These are phyloP conservation scores for Erodium moschatum DNA, from an alignment of 441 rosid species.

Conservation along the genomic window DNA sequence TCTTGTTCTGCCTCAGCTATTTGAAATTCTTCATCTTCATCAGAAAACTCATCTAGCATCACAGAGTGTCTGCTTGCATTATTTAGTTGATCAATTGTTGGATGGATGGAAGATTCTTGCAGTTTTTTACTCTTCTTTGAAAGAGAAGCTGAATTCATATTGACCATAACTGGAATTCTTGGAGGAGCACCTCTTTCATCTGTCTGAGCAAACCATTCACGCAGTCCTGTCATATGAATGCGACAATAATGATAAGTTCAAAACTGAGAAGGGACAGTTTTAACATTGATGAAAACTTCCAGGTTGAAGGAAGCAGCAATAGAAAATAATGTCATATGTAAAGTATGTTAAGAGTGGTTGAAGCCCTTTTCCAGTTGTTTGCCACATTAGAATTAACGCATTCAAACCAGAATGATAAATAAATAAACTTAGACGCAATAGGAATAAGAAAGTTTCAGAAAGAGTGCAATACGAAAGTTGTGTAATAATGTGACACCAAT, in stretches of 20 bases:
- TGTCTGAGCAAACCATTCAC: slow-evolving; percentile 92
- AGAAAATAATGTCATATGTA: neutral
- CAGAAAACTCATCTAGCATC: slow-evolving; percentile 81
- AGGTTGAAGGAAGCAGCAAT: neutral
- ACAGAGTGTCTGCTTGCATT: slow-evolving; percentile 59
- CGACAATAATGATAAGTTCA: neutral
- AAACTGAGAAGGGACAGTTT: slow-evolving; percentile 8
- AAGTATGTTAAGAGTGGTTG: neutral
- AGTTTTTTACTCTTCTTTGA: slow-evolving; percentile 34
- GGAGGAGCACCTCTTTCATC: slow-evolving; percentile 92
- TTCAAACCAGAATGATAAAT: neutral
- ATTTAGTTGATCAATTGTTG: slow-evolving; percentile 51
- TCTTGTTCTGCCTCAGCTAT: slow-evolving; percentile 80
- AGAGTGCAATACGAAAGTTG: neutral
- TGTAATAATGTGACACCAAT: neutral
- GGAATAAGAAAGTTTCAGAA: neutral
- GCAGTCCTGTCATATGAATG: slow-evolving; percentile 47
- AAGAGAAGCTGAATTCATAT: slow-evolving; percentile 72
- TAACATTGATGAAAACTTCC: neutral
- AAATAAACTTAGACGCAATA: neutral
- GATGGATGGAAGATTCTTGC: slow-evolving; percentile 37
- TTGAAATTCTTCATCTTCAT: slow-evolving; percentile 92
- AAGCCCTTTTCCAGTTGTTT: neutral
- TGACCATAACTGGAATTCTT: slow-evolving; percentile 94
- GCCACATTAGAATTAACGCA: neutral